Percentiles rank a stretch among this genome's conserved stretches.
Evolutionary conservation across 2,329 filamentous ascomycete species (phyloP).

Genomic region (Mycosphaerella arachidis): DNA sequence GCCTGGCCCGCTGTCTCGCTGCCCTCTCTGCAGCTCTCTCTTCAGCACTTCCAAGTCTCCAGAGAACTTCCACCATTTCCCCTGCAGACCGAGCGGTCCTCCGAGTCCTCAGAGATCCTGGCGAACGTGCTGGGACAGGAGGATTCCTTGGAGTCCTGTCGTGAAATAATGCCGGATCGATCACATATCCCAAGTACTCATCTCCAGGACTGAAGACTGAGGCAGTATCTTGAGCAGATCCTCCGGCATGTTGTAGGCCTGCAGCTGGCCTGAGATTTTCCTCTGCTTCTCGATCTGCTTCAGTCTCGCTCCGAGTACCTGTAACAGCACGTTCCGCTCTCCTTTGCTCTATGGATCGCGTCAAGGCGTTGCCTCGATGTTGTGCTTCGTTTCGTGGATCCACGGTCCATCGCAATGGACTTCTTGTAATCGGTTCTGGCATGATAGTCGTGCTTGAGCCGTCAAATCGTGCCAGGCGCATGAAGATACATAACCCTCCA

Average conservation of each 20-base stretch:
- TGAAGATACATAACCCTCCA: background rate
- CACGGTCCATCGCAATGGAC: too few species aligned
- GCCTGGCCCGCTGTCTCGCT: background rate
- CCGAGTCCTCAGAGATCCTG: too few species aligned
- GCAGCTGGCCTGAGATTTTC: background rate
- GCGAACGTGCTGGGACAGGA: too few species aligned
- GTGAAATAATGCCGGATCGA: background rate
- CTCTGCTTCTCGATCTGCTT: background rate
- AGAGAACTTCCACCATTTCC: background rate
- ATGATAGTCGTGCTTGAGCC: too few species aligned
- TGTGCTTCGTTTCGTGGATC: too few species aligned
- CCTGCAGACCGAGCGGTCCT: background rate
- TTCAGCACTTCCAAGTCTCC: background rate
- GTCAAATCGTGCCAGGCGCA: background rate
- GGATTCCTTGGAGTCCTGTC: too few species aligned
- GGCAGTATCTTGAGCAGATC: background rate
- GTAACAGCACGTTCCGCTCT: background rate
- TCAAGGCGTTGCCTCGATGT: too few species aligned
- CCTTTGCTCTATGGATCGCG: too few species aligned
- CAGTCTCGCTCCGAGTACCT: background rate
- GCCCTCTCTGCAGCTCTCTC: background rate
- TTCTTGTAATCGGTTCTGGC: too few species aligned
- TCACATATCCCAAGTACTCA: background rate
- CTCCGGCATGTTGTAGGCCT: background rate
- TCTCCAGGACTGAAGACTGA: background rate